Base-by-base conservation (phyloP, 352 stramenopile species). In the Globisporangium echinulatum region DNA sequence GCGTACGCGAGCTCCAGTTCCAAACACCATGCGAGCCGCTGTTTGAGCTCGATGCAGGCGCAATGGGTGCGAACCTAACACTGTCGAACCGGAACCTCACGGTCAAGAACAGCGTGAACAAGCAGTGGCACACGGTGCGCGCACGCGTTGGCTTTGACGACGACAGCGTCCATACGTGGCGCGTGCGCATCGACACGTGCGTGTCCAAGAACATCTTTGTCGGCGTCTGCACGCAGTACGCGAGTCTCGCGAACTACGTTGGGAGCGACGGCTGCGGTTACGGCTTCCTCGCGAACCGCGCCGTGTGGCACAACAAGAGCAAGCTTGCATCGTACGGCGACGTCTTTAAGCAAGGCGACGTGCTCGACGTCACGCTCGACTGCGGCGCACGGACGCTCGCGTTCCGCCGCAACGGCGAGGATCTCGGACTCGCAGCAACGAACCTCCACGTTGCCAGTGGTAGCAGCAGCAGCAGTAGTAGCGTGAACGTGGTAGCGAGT, bases 161-260 rank as follows among this genome's bases (percentile, higher is more conserved):
- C 10, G 73, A 82, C 46, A 89, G 90, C 3, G 56, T 92, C n/a
- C 89, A 96, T 58, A 58, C 77, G 42, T 97, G 90, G 90, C 82
- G 93, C 36, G 88, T 97, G 37, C 74, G 79, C 44, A 82, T 97
- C 43, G 86, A 96, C 59, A 79, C 76, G 50, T 97, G 87, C 50
- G 78, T 94, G 33, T 94, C 81, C 7, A 97, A 97, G 61, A 97
- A 97, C 59, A 94, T 97, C 33, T 97, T 97, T 58, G 89, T 97
- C 25, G 90, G 90, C 2, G 73, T 97, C 10, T 85, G 79, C 40
- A 90, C 77, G 0, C 66, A 59, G 3, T 70, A 94, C 8, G 84
- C 81, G 5, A 82, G 62, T 13, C 69, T 96, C 42, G 84, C 96
- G 17, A 97, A 97, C 62, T 97, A 97, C 60, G 74, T 97, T 38